Conservation (phyloP, 495 filamentous ascomycete species). For the Hypoxylon fragiforme region DNA sequence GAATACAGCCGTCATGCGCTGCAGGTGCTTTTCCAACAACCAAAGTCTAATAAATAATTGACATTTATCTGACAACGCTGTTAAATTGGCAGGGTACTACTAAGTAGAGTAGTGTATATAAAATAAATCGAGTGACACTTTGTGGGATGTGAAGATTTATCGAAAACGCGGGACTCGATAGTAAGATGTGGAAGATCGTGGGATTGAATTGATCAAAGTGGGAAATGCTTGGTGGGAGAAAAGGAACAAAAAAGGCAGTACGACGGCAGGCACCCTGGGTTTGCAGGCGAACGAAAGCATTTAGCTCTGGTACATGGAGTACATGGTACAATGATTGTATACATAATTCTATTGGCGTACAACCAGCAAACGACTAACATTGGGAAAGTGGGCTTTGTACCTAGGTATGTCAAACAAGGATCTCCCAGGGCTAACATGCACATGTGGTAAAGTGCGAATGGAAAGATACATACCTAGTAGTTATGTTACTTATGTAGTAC, state of each 20-base stretch:
- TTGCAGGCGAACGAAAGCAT: not conserved
- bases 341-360: slow-evolving; percentile 1
- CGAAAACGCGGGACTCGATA: not conserved
- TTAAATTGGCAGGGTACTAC: too few species aligned
- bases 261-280: not conserved
- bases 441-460: slow-evolving; percentile 10
- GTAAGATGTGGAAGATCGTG: slow-evolving; percentile 25
- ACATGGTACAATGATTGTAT: too few species aligned
- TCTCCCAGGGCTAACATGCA: not conserved
- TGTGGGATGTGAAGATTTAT: too few species aligned
- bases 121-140: not conserved
- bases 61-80: too few species aligned
- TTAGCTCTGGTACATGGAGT: not conserved
- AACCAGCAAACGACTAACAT: slow-evolving; percentile 13
- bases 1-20: slow-evolving; percentile 18
- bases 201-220: slow-evolving; percentile 26
- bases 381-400: slow-evolving; percentile 4
- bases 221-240: slow-evolving; percentile 34
- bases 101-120: too few species aligned
- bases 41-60: not conserved
- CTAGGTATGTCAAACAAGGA: slow-evolving; percentile 14
- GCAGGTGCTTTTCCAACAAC: not conserved
- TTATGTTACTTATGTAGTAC: too few species aligned
- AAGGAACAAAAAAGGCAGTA: slow-evolving; percentile 25
- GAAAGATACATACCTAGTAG: slow-evolving; percentile 1